Evolutionary conservation across 2,329 filamentous ascomycete species (phyloP), one percentile per base, ranked within the genome.

Genomic region (Corynespora cassiicola): DNA sequence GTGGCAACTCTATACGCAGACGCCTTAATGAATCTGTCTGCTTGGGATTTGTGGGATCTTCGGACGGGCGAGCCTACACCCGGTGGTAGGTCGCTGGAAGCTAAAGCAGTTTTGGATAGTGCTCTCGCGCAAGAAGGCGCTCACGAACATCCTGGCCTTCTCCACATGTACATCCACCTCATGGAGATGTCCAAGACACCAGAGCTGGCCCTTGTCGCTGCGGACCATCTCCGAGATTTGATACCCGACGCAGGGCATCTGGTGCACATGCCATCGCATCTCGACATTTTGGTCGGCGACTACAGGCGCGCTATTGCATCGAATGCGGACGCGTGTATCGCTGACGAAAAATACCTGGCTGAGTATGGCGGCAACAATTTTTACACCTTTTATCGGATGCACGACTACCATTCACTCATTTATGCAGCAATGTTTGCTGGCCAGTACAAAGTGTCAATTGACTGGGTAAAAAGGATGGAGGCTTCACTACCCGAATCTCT

Each of bases 371-470:
- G 81, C 0, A 63, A 81, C 45, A 87, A 87, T 60, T 90, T 91
- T 61, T 92, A 91, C 68, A 85, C 84, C 0, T 76, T 90, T 5
- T 92, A 91, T 61, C 79, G 87, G 10, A 78, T 80, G 32, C 88
- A 92, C 59, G 76, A 91, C 57, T 85, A 84, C 53, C 87, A 91
- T 58, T 90, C 88, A 48, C 77, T 81, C 2, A 78, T 90, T 32
- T 91, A 91, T 58, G 84, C 84, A 1, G 86, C 87, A 40, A 88
- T 91, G 86, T 86, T 91, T 50, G 80, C 85, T 0, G 88, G 84
- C 0, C 80, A 86, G 58, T 85, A 75, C 1, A 61, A 69, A 16
- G 71, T 84, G 8, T 84, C 86, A 0, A 61, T 90, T 2, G 77
- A 85, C 1, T 84, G 85, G 0, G 78, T 80, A 0, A 51, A 58